A percentile compares a stretch with the other conserved stretches of the same genome.
Conservation (phyloP, 2,329 filamentous ascomycete genomes). For the Pestalotiopsis sp. region DNA sequence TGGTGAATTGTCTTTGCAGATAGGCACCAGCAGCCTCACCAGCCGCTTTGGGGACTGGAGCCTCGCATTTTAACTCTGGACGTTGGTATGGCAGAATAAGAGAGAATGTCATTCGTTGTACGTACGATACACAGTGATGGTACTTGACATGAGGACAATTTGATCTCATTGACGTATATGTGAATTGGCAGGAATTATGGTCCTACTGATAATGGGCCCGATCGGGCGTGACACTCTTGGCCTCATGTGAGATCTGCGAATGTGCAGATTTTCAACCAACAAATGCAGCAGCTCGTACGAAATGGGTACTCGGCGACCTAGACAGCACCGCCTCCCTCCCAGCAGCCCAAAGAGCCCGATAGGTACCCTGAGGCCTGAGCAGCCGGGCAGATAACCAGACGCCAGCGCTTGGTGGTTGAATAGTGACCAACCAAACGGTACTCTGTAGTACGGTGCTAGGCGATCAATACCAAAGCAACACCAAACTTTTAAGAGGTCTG, state of each 20-base stretch:
- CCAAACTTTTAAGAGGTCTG: background rate
- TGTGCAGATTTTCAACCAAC: too few relatives aligned
- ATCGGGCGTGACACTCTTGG: too few relatives aligned
- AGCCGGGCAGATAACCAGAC: background rate
- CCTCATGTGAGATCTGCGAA: too few relatives aligned
- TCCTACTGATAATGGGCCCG: too few relatives aligned
- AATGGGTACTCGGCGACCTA: too few relatives aligned
- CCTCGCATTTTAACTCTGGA: too few relatives aligned
- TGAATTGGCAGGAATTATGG: background rate
- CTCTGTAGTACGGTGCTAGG: background rate
- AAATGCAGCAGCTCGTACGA: too few relatives aligned
- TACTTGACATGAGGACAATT: background rate
- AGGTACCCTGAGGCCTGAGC: background rate
- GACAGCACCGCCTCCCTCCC: background rate
- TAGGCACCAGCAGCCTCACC: background rate
- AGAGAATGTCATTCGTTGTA: too few relatives aligned
- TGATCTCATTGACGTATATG: background rate
- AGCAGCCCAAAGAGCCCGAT: too few relatives aligned
- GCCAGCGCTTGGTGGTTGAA: background rate
- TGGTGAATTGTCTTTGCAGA: constrained; percentile 4
- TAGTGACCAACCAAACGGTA: background rate
- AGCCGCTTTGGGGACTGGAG: background rate
- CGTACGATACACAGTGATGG: background rate
- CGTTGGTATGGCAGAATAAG: too few relatives aligned
- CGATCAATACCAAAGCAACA: background rate